Base-by-base conservation (phyloP, 2,329 filamentous ascomycete species). In the Diaporthe eres region DNA sequence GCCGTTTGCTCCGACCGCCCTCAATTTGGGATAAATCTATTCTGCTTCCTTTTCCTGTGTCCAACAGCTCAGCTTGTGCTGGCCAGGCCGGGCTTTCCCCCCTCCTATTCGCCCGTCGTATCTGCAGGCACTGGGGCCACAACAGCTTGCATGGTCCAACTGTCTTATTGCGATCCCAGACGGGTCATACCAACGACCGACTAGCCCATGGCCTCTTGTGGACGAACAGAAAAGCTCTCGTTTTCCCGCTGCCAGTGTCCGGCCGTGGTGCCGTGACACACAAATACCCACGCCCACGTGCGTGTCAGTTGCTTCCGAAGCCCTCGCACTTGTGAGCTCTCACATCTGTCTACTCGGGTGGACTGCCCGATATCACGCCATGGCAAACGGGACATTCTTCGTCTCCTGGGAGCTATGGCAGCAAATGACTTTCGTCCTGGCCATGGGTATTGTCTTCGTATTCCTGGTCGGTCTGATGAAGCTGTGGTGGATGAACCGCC, bases 341-440 rank as follows among this genome's bases (percentile, higher is more conserved):
- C 19, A 12, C 25, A 28, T 6, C 34, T 10, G 13, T 34, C n/a
- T n/a, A 28, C 34, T 25, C n/a, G 37, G 57, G 39, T 42, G 37
- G 25, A 42, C 1, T 42, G 7, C 44, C 17, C n/a, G 22, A n/a
- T 15, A 65, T 9, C 17, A 17, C 42, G 22, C 25, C 68, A 86
- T 86, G 85, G 82, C 78, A 67, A 85, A 84, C 81, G 80, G 78
- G 70, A 82, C 81, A 53, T 94, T 95, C 84, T 95, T 94, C 84
- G 81, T 87, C 57, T 88, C 86, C 68, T 98, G 95, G 95, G 87
- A 90, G 79, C 86, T 97, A 80, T 98, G 95, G 95, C 91, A 97
- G 88, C 92, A 98, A 86, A 92, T 98, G 92, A 94, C 92, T 72
- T 95, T 98, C 86, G 95, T 95, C 42, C 89, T 98, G 67, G 94